A percentile compares a stretch with the other conserved stretches of the same genome.
Evolutionary conservation across 768 basidiomycete species (phyloP).

Genomic region (Clitopilus hobsonii): DNA sequence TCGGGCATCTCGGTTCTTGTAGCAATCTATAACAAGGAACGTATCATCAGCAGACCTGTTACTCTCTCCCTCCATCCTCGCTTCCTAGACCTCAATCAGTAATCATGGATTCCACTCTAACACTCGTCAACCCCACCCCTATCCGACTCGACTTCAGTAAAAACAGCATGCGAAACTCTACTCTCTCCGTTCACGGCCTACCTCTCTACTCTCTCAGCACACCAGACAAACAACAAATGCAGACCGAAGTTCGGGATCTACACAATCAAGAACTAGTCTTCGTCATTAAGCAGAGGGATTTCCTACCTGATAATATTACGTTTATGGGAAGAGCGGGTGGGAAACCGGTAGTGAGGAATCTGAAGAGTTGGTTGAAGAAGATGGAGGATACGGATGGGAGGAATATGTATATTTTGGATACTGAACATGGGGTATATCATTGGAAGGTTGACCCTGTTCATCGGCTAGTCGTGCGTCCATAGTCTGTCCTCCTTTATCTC

Average conservation of each 20-base stretch:
- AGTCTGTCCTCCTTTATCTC: not conserved
- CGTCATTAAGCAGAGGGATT: not conserved
- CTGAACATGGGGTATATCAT: not conserved
- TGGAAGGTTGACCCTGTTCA: not conserved
- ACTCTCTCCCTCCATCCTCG: too few relatives aligned
- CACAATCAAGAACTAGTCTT: not conserved
- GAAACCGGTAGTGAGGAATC: not conserved
- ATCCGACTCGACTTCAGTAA: not conserved
- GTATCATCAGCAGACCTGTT: too few relatives aligned
- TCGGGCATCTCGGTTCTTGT: too few relatives aligned
- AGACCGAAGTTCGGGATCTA: not conserved
- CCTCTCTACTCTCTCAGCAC: not conserved
- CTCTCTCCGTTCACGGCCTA: not conserved
- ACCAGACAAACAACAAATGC: not conserved
- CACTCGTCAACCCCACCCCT: not conserved
- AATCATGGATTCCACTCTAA: not conserved
- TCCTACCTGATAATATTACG: not conserved
- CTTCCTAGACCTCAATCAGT: not conserved
- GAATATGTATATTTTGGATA: not conserved
- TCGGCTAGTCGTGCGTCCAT: not conserved
- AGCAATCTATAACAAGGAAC: too few relatives aligned
- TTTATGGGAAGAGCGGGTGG: not conserved
- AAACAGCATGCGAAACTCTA: not conserved
- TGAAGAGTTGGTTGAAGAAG: not conserved
- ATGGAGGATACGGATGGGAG: not conserved